These are phyloP conservation scores for Solanum lignicaule DNA, from an alignment of 257 asterid species.

Conservation along the genomic window DNA sequence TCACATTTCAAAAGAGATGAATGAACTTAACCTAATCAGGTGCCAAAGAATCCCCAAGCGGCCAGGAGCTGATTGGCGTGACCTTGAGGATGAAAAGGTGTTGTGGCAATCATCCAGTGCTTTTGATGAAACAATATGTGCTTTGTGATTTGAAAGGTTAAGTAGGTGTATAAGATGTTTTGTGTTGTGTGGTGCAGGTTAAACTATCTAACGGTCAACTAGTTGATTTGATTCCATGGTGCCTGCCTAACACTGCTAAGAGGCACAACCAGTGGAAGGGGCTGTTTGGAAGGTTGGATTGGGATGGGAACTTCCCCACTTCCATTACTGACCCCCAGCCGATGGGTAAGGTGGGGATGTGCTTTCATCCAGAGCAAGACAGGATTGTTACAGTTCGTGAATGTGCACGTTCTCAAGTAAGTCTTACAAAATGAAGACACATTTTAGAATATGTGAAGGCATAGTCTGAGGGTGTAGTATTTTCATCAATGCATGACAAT, in stretches of 20 bases:
- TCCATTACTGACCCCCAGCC: constrained; percentile 94
- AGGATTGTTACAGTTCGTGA: constrained; percentile 95
- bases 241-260: constrained; percentile 92
- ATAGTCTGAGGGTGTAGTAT: neutral
- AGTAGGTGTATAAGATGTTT: neutral
- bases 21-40: constrained; percentile 70
- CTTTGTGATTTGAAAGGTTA: neutral
- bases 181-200: constrained; percentile 31
- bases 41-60: constrained; percentile 79
- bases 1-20: constrained; percentile 88
- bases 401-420: constrained; percentile 96
- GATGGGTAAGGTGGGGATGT: constrained; percentile 97
- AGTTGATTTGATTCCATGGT: constrained; percentile 95
- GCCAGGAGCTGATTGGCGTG: constrained; percentile 93
- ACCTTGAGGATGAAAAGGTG: constrained; percentile 92
- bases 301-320: constrained; percentile 96
- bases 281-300: constrained; percentile 79
- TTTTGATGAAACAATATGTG: neutral
- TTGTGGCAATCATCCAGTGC: neutral
- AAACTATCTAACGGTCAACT: constrained; percentile 68
- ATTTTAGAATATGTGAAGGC: neutral
- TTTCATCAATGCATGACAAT: neutral
- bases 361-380: constrained; percentile 94
- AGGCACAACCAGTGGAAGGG: constrained; percentile 99
- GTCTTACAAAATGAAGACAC: neutral